Base-by-base conservation (phyloP, 2,329 filamentous ascomycete species). In the Nothopassalora personata region DNA sequence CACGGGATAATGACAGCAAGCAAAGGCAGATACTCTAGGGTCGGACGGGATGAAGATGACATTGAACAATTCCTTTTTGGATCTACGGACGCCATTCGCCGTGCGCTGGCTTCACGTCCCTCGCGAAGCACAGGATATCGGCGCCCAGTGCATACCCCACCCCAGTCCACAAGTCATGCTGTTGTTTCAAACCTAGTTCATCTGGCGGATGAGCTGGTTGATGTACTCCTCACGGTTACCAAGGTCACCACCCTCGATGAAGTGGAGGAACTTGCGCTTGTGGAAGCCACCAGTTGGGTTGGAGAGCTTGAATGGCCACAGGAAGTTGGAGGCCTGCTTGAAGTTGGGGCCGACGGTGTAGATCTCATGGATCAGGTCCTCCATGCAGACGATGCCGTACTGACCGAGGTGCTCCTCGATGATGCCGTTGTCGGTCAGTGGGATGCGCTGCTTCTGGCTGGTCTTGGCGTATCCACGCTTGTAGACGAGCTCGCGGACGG, bases 251-350 rank as follows among this genome's bases (percentile, higher is more conserved):
- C 93, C 94, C 85, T 97, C 90, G 66, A 97, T 90, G 83, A 90
- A 97, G 84, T 97, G 92, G 85, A 91, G 94, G 87, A 97, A 97
- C 85, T 97, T 99, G 81, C 94, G 86, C 73, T 89, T 80, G 72
- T 89, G 88, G 91, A 97, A 99, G 68, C 94, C 93, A 78, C 94
- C 94, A 72, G 82, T 97, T 76, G 94, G 94, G 87, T 96, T 97
- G 86, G 86, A 91, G 71, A 99, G 89, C 89, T 99, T 97, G 88
- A 99, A 99, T 76, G 94, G 94, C 94, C 94, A 99, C 71, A 97
- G 83, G 87, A 97, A 97, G 89, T 97, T 99, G 83, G 88, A 86
- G 74, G 90, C 91, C 84, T 97, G 92, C 88, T 97, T 97, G 89
- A 80, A 80, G 88, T 97, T 97, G 83, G 93, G 93, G 77, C 94